phyloP scores from a whole-genome alignment of 1,284 basidiomycete species.

The Cystobasidium sp. region DNA sequence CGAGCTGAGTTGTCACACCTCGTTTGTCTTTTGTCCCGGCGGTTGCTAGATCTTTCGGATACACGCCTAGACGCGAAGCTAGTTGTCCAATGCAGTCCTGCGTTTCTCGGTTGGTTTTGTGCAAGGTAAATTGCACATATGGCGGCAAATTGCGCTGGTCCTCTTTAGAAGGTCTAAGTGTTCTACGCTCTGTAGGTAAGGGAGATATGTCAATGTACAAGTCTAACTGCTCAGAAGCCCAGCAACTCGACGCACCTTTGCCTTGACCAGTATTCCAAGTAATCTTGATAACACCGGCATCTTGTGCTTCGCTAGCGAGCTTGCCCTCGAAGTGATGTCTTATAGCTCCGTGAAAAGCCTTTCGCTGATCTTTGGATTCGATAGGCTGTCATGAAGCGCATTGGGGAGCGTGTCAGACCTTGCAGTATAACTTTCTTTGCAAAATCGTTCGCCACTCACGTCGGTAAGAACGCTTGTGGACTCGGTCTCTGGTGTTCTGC shows the following conservation, averaged over 20 bases:
- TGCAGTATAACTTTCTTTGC: background rate
- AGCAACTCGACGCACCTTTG: constrained; percentile 9
- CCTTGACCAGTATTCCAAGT: constrained; percentile 42
- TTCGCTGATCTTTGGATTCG: constrained; percentile 75
- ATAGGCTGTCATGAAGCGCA: constrained; percentile 67
- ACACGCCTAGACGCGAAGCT: constrained; percentile 73
- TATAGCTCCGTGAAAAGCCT: constrained; percentile 77
- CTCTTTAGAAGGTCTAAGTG: background rate
- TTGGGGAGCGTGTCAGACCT: background rate
- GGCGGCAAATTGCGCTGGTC: constrained; percentile 57
- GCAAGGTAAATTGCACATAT: constrained; percentile 94
- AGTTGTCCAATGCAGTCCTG: constrained; percentile 88
- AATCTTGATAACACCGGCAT: constrained; percentile 53
- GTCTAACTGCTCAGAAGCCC: background rate
- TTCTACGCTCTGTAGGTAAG: constrained; percentile 3
- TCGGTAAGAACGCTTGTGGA: constrained; percentile 22
- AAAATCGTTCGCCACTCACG: constrained; percentile 7
- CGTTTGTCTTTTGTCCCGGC: constrained; percentile 99
- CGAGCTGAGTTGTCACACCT: constrained; percentile 91
- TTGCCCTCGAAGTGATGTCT: constrained; percentile 80
- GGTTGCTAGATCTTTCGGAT: constrained; percentile 77
- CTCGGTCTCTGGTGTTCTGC: constrained; percentile 14
- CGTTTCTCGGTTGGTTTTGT: constrained; percentile 97
- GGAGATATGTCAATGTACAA: background rate
- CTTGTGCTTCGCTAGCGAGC: constrained; percentile 77